Evolutionary conservation across 2,329 filamentous ascomycete genomes (phyloP).

Genomic region (Trematosphaeria pertusa): DNA sequence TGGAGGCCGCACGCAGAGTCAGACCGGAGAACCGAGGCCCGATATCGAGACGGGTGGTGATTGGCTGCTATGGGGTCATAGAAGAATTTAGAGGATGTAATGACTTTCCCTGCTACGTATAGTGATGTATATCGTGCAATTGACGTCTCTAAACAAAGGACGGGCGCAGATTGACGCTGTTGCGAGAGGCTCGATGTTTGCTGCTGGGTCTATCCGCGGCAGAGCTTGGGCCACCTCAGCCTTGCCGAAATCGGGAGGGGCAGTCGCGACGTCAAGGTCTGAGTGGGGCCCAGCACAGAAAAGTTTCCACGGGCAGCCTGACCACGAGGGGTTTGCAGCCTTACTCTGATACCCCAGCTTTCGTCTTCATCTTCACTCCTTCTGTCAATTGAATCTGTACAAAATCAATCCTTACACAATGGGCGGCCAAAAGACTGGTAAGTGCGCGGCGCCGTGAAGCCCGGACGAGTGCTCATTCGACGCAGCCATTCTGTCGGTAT

Average conservation of each 20-base stretch:
- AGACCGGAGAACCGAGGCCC: constrained; percentile 27
- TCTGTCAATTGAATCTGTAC: constrained; percentile 21
- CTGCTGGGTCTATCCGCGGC: too few species aligned
- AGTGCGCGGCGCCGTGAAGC: background rate
- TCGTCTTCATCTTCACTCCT: constrained; percentile 13
- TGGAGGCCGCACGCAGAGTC: constrained; percentile 3
- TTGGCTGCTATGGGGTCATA: constrained; percentile 17
- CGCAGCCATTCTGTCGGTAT: constrained; percentile 91
- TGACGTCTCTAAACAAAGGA: background rate
- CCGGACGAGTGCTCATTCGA: constrained; percentile 7
- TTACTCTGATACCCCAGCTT: constrained; percentile 28
- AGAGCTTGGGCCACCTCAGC: constrained; percentile 10
- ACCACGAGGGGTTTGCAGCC: constrained; percentile 10
- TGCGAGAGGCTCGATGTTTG: too few species aligned
- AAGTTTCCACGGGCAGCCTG: constrained; percentile 27
- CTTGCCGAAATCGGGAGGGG: constrained; percentile 28
- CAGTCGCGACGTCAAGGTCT: constrained; percentile 16
- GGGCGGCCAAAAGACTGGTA: constrained; percentile 48
- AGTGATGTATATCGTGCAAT: background rate
- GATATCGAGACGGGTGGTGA: constrained; percentile 12
- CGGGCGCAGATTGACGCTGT: too few species aligned
- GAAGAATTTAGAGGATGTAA: constrained; percentile 1
- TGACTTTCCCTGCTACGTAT: too few species aligned
- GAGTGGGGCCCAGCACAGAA: constrained; percentile 30
- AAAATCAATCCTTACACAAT: constrained; percentile 29